These are phyloP conservation scores for Immersiella caudata DNA, from an alignment of 495 filamentous ascomycete species.

Conservation along the genomic window DNA sequence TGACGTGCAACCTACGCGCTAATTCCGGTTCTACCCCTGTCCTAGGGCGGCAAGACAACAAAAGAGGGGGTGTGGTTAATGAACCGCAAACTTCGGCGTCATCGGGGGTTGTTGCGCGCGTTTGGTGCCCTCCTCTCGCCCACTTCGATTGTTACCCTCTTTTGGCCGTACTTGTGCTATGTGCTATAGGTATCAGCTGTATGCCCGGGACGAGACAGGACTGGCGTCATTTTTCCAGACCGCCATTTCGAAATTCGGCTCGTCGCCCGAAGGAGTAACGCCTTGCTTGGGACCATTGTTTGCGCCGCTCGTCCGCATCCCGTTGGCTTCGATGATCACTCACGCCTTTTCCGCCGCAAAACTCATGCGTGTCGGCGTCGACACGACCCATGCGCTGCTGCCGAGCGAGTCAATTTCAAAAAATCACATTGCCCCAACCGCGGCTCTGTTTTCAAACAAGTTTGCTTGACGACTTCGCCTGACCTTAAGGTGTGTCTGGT, in stretches of 20 bases:
- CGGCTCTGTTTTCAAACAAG: not conserved
- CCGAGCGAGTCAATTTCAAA: not conserved
- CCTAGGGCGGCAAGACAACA: not conserved
- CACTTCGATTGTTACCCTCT: slow-evolving; percentile 3
- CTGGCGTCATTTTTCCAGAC: slow-evolving; percentile 13
- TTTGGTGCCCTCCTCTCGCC: not conserved
- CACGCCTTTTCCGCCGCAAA: not conserved
- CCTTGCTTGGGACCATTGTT: slow-evolving; percentile 3
- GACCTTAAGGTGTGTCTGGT: not conserved
- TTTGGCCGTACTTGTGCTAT: not conserved
- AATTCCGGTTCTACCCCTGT: not conserved
- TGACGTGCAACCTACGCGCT: slow-evolving; percentile 26
- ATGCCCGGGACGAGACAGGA: not conserved
- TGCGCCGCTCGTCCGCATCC: slow-evolving; percentile 2
- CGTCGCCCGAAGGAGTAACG: slow-evolving; percentile 3
- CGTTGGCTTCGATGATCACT: not conserved
- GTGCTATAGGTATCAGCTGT: not conserved
- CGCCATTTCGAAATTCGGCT: slow-evolving; percentile 25
- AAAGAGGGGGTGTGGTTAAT: not conserved
- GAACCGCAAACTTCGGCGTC: not conserved
- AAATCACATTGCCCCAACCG: not conserved
- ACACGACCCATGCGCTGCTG: not conserved
- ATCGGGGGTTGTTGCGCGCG: not conserved
- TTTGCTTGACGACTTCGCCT: not conserved
- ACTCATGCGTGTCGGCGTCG: not conserved